Evolutionary conservation across 106 monocot species (phyloP), one percentile per base, ranked within the genome.

Genomic region (Acorus gramineus): DNA sequence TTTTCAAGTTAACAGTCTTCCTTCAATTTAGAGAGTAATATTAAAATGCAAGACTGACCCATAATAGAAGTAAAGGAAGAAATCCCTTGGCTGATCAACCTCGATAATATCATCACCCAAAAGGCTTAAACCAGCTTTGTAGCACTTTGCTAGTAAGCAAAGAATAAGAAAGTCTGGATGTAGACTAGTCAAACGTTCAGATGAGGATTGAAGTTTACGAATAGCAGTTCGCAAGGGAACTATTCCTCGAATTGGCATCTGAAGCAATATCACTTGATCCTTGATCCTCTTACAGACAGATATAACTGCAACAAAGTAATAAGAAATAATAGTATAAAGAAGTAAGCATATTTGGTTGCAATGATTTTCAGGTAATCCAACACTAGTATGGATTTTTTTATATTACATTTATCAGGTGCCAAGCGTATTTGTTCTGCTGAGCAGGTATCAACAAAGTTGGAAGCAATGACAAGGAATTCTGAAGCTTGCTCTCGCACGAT

Each of bases 61-160:
- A 73, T 98, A 98, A 71, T 98, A 98, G 59, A 79, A 88, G 67
- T 81, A 98, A 13, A 98, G 91, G 61, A 98, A 98, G n/a, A 98
- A 66, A 43, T 98, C 96, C 74, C 59, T 83, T 62, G 96, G 91
- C 53, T 83, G 82, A 66, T 98, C 88, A 77, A 91, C 80, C 62
- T 91, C 96, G 51, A 80, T 76, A 53, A 91, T 71, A 65, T 85
- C 85, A 60, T 85, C 80, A 8, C 88, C 83, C 55, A 98, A 67
- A 47, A 92, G 57, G 67, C 68, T 77, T 52, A 83, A 64, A 51
- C 79, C 83, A 54, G 85, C 78, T 65, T 98, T 98, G 52, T 91
- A 98, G 57, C 80, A 77, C 66, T 91, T 98, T 44, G 96, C 62
- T 44, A 91, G 72, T 52, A 98, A 55, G 77, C 96, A 98, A 49